Percentiles rank a stretch among this genome's conserved stretches.
Conservation (phyloP, 164 flowering plant species). For the Nelumbo lutea region DNA sequence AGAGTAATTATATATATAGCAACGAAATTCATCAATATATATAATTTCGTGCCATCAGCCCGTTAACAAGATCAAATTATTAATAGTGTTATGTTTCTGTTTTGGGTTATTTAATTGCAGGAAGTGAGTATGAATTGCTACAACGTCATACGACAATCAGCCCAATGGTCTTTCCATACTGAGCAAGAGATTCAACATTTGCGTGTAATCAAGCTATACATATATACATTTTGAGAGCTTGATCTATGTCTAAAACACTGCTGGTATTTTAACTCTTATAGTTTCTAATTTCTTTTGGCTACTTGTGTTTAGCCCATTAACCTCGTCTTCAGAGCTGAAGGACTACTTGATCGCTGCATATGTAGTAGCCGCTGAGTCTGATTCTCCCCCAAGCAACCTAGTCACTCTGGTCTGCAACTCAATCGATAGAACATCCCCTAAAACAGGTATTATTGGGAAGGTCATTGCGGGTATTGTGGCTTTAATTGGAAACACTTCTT, state of each 20-base stretch:
- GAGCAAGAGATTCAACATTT: constrained; percentile 12
- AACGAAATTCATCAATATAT: too few relatives aligned
- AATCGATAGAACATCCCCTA: constrained; percentile 19
- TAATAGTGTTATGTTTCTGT: too few relatives aligned
- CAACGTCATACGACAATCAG: constrained; percentile 8
- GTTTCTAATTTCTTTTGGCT: neutral
- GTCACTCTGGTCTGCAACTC: constrained; percentile 15
- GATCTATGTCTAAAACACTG: neutral
- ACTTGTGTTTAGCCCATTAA: constrained; percentile 12
- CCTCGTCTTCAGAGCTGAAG: constrained; percentile 12
- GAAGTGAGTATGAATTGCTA: constrained; percentile 13
- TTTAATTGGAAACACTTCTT: neutral
- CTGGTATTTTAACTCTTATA: too few relatives aligned
- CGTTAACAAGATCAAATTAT: too few relatives aligned
- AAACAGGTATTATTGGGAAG: constrained; percentile 15
- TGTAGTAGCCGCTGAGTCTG: constrained; percentile 19
- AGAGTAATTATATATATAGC: too few relatives aligned
- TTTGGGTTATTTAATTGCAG: too few relatives aligned
- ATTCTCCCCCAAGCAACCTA: constrained; percentile 13
- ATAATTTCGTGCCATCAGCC: too few relatives aligned
- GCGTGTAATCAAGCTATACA: constrained; percentile 4
- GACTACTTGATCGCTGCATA: constrained; percentile 13
- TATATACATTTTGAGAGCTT: neutral
- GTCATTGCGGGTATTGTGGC: constrained; percentile 16
- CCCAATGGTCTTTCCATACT: neutral